phyloP scores from a whole-genome alignment of 768 basidiomycete species.

The Hygrophorus russula region DNA sequence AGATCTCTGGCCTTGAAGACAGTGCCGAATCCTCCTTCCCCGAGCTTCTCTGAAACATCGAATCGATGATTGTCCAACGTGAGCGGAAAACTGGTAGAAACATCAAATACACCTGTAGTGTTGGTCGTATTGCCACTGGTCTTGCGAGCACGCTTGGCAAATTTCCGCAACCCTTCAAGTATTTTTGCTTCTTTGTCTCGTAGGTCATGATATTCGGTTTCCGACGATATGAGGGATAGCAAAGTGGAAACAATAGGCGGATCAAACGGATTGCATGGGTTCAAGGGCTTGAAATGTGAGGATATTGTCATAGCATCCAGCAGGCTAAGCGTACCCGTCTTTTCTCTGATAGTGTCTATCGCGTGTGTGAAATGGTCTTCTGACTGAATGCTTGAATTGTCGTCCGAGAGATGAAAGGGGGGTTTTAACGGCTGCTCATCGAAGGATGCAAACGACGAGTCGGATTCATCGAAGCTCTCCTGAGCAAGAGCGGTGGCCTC shows the following conservation, averaged over 20 bases:
- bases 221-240: conserved; percentile 50
- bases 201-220: conserved; percentile 52
- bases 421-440: neutral
- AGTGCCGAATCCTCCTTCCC: conserved; percentile 93
- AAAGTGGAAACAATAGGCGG: conserved; percentile 49
- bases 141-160: conserved; percentile 41
- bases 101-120: conserved; percentile 19
- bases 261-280: conserved; percentile 85
- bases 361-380: conserved; percentile 1
- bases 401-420: neutral
- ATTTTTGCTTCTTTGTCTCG: conserved; percentile 40
- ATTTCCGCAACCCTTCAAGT: conserved; percentile 65
- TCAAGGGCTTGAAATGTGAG: conserved; percentile 61
- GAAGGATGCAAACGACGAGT: conserved; percentile 16
- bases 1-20: conserved; percentile 80
- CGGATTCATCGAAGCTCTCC: conserved; percentile 7
- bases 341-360: conserved; percentile 37
- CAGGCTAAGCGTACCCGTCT: conserved; percentile 53
- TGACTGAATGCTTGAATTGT: neutral
- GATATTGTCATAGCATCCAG: conserved; percentile 50
- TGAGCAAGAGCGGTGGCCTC: conserved; percentile 2
- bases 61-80: conserved; percentile 54
- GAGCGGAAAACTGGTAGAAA: conserved; percentile 37
- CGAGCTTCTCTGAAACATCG: conserved; percentile 75
- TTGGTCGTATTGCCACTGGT: conserved; percentile 25